Conservation (phyloP, 306 rosid genomes). For the Clitoria ternatea region DNA sequence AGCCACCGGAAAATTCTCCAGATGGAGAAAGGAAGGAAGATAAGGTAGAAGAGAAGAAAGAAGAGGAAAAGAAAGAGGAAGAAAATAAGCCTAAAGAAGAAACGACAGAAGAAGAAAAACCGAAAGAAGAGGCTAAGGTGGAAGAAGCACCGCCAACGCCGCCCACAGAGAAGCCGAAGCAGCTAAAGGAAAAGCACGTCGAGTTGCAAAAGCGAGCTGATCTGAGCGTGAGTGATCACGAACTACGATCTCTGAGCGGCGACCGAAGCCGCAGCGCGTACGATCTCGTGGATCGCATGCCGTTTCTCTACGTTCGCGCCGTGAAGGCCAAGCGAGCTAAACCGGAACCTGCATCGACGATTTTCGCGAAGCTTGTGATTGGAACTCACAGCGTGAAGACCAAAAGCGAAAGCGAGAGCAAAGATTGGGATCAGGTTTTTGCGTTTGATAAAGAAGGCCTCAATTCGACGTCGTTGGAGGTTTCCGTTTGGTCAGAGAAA, state of each 20-base stretch:
- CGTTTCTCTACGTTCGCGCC: constrained; percentile 62
- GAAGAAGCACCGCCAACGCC: not conserved
- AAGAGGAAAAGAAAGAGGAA: constrained; percentile 35
- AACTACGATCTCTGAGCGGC: constrained; percentile 46
- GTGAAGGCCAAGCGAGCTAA: constrained; percentile 53
- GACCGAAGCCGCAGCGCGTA: constrained; percentile 50
- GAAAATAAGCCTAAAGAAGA: constrained; percentile 19
- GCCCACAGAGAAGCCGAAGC: constrained; percentile 25
- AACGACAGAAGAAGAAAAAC: constrained; percentile 25
- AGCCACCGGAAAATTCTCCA: constrained; percentile 22
- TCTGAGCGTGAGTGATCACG: constrained; percentile 36
- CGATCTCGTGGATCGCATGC: constrained; percentile 75
- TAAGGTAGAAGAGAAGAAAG: constrained; percentile 29
- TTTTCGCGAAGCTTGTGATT: constrained; percentile 63
- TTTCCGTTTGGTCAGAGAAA: constrained; percentile 61
- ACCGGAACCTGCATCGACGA: not conserved
- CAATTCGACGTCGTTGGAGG: constrained; percentile 74
- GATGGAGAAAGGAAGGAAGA: constrained; percentile 29
- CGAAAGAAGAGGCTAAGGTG: constrained; percentile 20
- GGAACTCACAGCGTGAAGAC: constrained; percentile 74
- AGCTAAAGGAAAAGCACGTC: constrained; percentile 6
- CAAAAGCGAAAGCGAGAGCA: constrained; percentile 44
- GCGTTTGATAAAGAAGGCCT: constrained; percentile 76
- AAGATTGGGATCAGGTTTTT: constrained; percentile 90
- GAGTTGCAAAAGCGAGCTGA: constrained; percentile 24